phyloP scores from a whole-genome alignment of 2,329 filamentous ascomycete genomes.

The Penicillium sp. region DNA sequence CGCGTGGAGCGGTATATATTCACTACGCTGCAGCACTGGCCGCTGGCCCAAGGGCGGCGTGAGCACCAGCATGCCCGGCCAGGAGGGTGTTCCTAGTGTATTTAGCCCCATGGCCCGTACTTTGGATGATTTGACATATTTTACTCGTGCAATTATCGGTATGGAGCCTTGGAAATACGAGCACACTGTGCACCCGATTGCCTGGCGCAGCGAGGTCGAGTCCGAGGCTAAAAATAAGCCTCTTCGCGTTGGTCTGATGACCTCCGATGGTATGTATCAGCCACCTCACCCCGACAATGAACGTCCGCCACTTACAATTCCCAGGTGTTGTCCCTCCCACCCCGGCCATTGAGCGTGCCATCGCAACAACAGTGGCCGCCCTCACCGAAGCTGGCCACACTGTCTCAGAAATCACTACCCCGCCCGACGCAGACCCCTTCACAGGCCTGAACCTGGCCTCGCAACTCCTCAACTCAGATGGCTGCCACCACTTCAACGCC shows the following conservation, averaged over 20 bases:
- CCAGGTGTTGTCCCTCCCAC: constrained; percentile 75
- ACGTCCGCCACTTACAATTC: neutral
- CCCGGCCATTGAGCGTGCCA: constrained; percentile 75
- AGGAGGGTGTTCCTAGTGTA: constrained; percentile 84
- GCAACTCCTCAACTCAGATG: constrained; percentile 79
- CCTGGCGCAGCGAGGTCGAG: constrained; percentile 66
- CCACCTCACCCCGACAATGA: neutral
- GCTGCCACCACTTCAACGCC: constrained; percentile 73
- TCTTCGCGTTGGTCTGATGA: constrained; percentile 72
- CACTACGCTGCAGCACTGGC: constrained; percentile 80
- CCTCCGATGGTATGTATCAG: constrained; percentile 59
- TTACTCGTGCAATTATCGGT: constrained; percentile 71
- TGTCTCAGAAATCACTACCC: constrained; percentile 64
- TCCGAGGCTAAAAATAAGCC: constrained; percentile 60
- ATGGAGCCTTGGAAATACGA: constrained; percentile 91
- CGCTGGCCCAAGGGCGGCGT: constrained; percentile 85
- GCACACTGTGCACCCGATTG: constrained; percentile 77
- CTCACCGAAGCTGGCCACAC: constrained; percentile 72
- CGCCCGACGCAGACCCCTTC: constrained; percentile 71
- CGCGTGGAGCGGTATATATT: constrained; percentile 87
- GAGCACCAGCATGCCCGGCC: constrained; percentile 84
- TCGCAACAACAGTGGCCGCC: constrained; percentile 68
- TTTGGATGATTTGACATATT: constrained; percentile 77
- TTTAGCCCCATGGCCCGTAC: constrained; percentile 93
- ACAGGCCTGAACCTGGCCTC: constrained; percentile 74